Percentiles rank a stretch among this genome's conserved stretches.
phyloP scores from a whole-genome alignment of 768 basidiomycete genomes.

The Lentinula edodes region DNA sequence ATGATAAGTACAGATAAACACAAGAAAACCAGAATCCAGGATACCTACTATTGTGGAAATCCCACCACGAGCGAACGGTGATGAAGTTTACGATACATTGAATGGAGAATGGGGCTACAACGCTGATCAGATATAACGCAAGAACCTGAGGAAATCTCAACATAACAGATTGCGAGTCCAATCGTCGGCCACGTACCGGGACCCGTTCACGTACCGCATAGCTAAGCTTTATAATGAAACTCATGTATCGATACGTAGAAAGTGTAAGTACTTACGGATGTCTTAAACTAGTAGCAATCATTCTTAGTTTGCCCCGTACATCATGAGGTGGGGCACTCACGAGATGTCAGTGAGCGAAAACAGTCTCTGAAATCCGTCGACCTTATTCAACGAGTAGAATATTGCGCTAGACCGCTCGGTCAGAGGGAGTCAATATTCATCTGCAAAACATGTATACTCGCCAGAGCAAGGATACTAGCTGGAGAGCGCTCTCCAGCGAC shows the following conservation, averaged over 20 bases:
- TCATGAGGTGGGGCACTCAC: slow-evolving; percentile 33
- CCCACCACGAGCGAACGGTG: slow-evolving; percentile 84
- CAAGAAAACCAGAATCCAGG: slow-evolving; percentile 15
- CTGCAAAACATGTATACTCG: too few species aligned
- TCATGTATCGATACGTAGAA: neutral
- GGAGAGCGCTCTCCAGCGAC: too few species aligned
- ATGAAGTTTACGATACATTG: slow-evolving; percentile 67
- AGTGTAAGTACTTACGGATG: slow-evolving; percentile 29
- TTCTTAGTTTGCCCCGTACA: neutral
- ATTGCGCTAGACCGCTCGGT: slow-evolving; percentile 32
- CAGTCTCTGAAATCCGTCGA: slow-evolving; percentile 67
- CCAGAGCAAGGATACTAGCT: too few species aligned
- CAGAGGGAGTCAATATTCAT: neutral
- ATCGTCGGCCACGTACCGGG: slow-evolving; percentile 37
- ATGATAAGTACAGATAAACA: neutral
- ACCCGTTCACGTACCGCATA: slow-evolving; percentile 74
- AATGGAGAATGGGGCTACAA: slow-evolving; percentile 63
- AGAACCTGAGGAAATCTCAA: slow-evolving; percentile 26
- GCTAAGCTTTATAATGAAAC: slow-evolving; percentile 26
- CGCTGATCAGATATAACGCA: slow-evolving; percentile 45
- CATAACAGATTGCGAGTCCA: slow-evolving; percentile 8
- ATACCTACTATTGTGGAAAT: slow-evolving; percentile 61
- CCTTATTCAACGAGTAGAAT: slow-evolving; percentile 58
- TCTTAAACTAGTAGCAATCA: slow-evolving; percentile 24
- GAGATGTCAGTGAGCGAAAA: slow-evolving; percentile 79